A percentile compares a stretch with the other conserved stretches of the same genome.
Evolutionary conservation across 306 rosid species (phyloP).

Genomic region (Rosa persica): DNA sequence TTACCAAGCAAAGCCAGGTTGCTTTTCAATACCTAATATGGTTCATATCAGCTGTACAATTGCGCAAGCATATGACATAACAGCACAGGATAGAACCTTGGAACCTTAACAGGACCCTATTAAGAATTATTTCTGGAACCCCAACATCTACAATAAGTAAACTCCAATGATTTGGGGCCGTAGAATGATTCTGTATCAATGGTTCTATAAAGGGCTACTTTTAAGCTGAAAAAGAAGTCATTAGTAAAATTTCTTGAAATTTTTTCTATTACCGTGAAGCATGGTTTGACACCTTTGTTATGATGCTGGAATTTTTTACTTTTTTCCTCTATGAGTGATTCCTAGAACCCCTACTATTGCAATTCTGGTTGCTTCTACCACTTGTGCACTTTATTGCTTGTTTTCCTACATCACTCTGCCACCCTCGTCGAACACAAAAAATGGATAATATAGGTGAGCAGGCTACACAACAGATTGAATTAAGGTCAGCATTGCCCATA

Average conservation of each 20-base stretch:
- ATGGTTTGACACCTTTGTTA: background rate
- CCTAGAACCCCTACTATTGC: background rate
- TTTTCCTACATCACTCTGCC: background rate
- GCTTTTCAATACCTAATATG: background rate
- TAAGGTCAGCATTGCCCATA: background rate
- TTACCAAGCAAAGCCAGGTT: background rate
- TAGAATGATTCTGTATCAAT: too few relatives aligned
- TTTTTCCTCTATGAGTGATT: background rate
- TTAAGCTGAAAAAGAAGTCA: background rate
- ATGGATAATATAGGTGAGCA: background rate
- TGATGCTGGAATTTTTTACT: background rate
- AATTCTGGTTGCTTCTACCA: background rate
- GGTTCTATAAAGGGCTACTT: too few relatives aligned
- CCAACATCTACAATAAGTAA: background rate
- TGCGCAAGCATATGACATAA: background rate
- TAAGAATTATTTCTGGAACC: background rate
- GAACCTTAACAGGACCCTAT: background rate
- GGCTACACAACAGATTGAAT: background rate
- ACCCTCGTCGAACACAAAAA: background rate
- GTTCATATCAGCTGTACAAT: background rate
- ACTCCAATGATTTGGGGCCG: too few relatives aligned
- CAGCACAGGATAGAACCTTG: background rate
- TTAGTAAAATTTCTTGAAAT: background rate
- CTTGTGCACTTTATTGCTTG: background rate
- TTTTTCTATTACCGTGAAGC: too few relatives aligned